A percentile compares a stretch with the other conserved stretches of the same genome.
phyloP scores from a whole-genome alignment of 345 rosid genomes.

The Durio zibethinus region DNA sequence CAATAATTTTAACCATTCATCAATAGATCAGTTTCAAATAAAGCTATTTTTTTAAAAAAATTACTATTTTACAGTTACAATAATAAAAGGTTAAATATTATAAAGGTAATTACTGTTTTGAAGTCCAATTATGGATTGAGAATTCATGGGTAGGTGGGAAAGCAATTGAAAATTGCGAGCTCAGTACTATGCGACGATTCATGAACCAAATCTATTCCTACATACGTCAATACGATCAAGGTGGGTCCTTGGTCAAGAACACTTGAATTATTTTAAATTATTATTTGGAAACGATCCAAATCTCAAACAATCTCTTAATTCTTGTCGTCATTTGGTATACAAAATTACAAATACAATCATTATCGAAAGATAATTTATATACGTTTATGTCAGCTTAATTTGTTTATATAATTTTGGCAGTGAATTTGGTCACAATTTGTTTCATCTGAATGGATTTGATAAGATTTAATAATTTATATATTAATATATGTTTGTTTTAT shows the following conservation, averaged over 20 bases:
- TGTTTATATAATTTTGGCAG: background rate
- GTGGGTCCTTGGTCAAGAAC: background rate
- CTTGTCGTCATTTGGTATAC: background rate
- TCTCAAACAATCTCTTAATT: background rate
- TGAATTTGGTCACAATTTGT: conserved; percentile 8
- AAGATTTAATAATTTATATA: too few relatives aligned
- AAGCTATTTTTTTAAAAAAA: too few relatives aligned
- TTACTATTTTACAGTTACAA: too few relatives aligned
- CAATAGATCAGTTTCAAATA: too few relatives aligned
- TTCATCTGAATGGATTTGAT: background rate
- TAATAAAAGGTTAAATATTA: too few relatives aligned
- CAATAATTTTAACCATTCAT: too few relatives aligned
- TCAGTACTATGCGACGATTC: conserved; percentile 4
- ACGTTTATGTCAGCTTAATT: background rate
- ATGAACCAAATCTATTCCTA: conserved; percentile 14
- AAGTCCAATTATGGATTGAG: too few relatives aligned
- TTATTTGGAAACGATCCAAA: too few relatives aligned
- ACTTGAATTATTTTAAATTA: too few relatives aligned
- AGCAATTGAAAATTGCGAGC: background rate
- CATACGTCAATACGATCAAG: background rate
- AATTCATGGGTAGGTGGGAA: background rate
- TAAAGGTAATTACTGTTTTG: too few relatives aligned
- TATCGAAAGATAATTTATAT: background rate
- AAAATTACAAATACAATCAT: background rate
- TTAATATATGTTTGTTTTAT: too few relatives aligned